A percentile compares a stretch with the other conserved stretches of the same genome.
Conservation (phyloP, 2,329 filamentous ascomycete genomes). For the Alternaria triticina region DNA sequence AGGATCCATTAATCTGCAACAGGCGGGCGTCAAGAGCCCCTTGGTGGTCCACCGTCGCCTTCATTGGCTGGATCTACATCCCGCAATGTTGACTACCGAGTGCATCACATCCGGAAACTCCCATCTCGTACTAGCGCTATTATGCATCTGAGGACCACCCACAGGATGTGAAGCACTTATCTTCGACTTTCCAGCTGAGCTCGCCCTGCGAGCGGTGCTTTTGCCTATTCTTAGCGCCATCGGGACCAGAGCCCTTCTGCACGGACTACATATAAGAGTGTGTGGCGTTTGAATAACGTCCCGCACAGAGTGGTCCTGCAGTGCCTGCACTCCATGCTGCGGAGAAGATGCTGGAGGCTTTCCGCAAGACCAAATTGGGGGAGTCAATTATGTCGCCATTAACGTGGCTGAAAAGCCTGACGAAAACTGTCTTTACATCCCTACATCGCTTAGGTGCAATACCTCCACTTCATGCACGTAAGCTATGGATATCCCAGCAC, state of each 20-base stretch:
- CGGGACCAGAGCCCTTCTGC: not conserved
- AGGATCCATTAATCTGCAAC: conserved; percentile 2
- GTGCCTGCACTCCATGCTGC: not conserved
- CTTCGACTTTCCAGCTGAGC: not conserved
- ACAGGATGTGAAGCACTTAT: not conserved
- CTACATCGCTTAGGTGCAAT: not conserved
- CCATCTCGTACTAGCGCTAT: not conserved
- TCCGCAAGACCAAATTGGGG: not conserved
- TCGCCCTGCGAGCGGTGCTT: not conserved
- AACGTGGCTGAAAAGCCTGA: not conserved
- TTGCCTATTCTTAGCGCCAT: conserved; percentile 2
- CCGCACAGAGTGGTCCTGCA: not conserved
- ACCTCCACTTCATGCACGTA: not conserved
- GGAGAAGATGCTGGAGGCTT: not conserved
- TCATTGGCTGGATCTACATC: not conserved
- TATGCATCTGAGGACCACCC: not conserved
- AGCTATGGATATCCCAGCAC: conserved; percentile 1
- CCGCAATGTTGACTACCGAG: not conserved
- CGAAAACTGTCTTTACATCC: not conserved
- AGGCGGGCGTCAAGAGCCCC: not conserved
- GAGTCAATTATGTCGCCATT: not conserved
- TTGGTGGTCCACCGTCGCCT: not conserved
- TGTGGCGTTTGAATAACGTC: not conserved
- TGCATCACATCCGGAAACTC: not conserved
- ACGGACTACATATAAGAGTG: not conserved